Evolutionary conservation across 306 rosid genomes (phyloP), one percentile per base, ranked within the genome.

Genomic region (Ceratonia siliqua): DNA sequence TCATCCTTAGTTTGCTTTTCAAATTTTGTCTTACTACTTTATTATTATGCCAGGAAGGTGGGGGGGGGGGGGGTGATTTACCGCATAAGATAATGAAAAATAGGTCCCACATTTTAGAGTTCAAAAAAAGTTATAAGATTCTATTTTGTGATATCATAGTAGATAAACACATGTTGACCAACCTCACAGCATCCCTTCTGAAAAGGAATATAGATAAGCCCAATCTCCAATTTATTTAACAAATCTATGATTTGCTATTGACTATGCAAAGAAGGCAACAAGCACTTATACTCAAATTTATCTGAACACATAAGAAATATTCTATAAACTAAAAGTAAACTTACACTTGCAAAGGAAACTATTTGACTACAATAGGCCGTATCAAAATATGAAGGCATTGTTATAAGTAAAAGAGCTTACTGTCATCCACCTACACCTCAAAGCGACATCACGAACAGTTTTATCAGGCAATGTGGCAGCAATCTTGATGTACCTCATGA

Each of bases 401-500:
- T 35, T 21, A 42, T 66, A 53, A 85, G 85, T 56, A 75, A 59
- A 66, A 63, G 87, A 66, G 79, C 96, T 81, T 87, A 94, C 99
- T 67, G 86, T 90, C 97, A 94, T 87, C 99, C 99, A 94, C 89
- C 96, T 84, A 90, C 95, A 92, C 93, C 99, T 87, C 91, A 94
- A 82, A 77, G 99, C 99, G 82, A 94, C 99, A 83, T 94, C 97
- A 41, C 99, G 96, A 39, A 94, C 99, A 73, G 99, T 94, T 85
- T 94, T 94, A 79, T 94, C 97, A 30, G 84, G 93, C 85, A 94
- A 89, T 25, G 78, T 76, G 41, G 96, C 95, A 2, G 99, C 99
- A 68, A 94, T 94, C 87, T 94, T 94, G 83, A 94, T 90, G 68
- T 94, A 94, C 90, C 78, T 87, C 97, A 94, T 86, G 66, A 94